phyloP scores from a whole-genome alignment of 495 filamentous ascomycete genomes.

The Hypoxylon fuscum region DNA sequence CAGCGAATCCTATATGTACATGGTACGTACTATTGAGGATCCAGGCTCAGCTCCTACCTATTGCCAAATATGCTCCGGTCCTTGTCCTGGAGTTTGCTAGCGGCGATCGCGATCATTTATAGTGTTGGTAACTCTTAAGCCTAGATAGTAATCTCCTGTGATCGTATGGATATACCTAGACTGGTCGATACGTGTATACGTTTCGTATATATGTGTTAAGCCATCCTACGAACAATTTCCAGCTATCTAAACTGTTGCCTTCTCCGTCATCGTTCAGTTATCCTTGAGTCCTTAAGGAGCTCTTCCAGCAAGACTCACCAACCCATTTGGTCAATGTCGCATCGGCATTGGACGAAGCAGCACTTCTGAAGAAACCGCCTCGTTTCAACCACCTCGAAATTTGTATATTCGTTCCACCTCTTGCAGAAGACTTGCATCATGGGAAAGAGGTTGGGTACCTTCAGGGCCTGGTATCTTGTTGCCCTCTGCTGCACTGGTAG shows the following conservation, averaged over 20 bases:
- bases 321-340: not conserved
- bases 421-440: slow-evolving; percentile 1
- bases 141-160: slow-evolving; percentile 3
- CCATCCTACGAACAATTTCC: not conserved
- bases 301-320: not conserved
- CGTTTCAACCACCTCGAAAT: not conserved
- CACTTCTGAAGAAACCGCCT: not conserved
- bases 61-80: not conserved
- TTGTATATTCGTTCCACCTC: not conserved
- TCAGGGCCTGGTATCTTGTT: slow-evolving; percentile 40
- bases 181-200: not conserved
- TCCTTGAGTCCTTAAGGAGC: not conserved
- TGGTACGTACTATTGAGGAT: too few species aligned
- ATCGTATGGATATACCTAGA: not conserved
- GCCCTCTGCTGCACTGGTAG: slow-evolving; percentile 38
- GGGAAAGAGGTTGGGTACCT: slow-evolving; percentile 34
- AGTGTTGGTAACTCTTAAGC: not conserved
- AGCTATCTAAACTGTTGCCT: not conserved
- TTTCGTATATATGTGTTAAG: not conserved
- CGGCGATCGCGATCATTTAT: not conserved
- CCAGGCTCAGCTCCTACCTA: not conserved
- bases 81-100: not conserved
- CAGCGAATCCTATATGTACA: too few species aligned
- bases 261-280: not conserved
- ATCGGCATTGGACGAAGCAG: not conserved